Evolutionary conservation across 2,329 filamentous ascomycete species (phyloP).

Genomic region (Corniculantispora saksenae): DNA sequence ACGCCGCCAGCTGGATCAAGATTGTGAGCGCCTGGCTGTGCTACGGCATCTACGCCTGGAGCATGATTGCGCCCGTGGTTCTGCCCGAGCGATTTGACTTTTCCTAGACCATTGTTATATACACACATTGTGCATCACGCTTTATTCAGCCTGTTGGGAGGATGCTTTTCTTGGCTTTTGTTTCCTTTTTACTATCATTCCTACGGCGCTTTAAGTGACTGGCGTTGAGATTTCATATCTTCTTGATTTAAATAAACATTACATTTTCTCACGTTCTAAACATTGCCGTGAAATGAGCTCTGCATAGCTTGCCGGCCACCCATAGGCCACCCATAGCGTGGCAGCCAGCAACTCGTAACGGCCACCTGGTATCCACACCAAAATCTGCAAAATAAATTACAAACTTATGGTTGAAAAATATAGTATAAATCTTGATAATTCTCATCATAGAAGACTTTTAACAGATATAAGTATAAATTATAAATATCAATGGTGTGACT

Average conservation of each 20-base stretch:
- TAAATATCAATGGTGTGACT: too few relatives aligned
- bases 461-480: too few relatives aligned
- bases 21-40: conserved; percentile 97
- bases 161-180: background rate
- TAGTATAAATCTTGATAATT: too few relatives aligned
- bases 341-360: too few relatives aligned
- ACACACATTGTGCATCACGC: background rate
- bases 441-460: too few relatives aligned
- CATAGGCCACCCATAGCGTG: too few relatives aligned
- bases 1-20: conserved; percentile 99
- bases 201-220: background rate
- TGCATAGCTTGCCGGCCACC: too few relatives aligned
- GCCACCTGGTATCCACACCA: too few relatives aligned
- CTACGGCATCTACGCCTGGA: conserved; percentile 93
- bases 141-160: background rate
- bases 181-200: background rate
- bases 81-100: conserved; percentile 83
- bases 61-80: conserved; percentile 80
- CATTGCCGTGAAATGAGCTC: too few relatives aligned
- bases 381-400: too few relatives aligned
- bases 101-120: conserved; percentile 30
- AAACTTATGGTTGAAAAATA: too few relatives aligned
- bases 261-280: background rate
- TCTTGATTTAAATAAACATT: background rate
- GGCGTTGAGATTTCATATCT: background rate